phyloP scores from a whole-genome alignment of 2,329 filamentous ascomycete species.

The Pestalotiopsis fici region DNA sequence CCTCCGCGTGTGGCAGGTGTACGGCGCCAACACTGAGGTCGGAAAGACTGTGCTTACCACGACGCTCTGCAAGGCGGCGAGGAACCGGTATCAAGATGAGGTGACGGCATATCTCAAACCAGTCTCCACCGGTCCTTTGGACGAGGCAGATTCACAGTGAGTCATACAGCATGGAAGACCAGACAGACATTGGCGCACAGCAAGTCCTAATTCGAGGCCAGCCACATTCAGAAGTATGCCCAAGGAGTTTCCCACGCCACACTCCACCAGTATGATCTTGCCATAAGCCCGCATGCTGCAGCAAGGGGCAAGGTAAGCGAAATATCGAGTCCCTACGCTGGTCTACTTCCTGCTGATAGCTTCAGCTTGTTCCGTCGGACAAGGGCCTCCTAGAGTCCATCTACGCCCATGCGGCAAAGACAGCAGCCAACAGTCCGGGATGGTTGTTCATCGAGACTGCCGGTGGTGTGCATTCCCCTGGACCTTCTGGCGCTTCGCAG shows the following conservation, averaged over 20 bases:
- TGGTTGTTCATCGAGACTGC: conserved; percentile 78
- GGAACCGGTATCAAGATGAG: conserved; percentile 43
- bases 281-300: conserved; percentile 78
- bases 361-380: conserved; percentile 51
- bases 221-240: conserved; percentile 64
- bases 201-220: conserved; percentile 27
- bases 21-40: conserved; percentile 81
- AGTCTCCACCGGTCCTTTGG: conserved; percentile 71
- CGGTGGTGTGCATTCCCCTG: conserved; percentile 78
- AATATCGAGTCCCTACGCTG: not conserved
- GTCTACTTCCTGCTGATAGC: not conserved
- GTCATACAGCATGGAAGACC: not conserved
- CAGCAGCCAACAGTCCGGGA: conserved; percentile 43
- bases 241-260: conserved; percentile 50
- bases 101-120: conserved; percentile 73
- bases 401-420: conserved; percentile 43
- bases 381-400: conserved; percentile 50
- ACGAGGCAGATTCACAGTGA: conserved; percentile 61
- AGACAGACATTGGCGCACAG: not conserved
- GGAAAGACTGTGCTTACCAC: conserved; percentile 84
- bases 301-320: conserved; percentile 49
- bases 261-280: conserved; percentile 71
- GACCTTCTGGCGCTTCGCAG: conserved; percentile 74
- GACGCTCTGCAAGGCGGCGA: conserved; percentile 65
- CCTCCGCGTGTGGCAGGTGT: conserved; percentile 72